Evolutionary conservation across 2,329 filamentous ascomycete species (phyloP).

Genomic region (Trichoderma atrobrunneum): DNA sequence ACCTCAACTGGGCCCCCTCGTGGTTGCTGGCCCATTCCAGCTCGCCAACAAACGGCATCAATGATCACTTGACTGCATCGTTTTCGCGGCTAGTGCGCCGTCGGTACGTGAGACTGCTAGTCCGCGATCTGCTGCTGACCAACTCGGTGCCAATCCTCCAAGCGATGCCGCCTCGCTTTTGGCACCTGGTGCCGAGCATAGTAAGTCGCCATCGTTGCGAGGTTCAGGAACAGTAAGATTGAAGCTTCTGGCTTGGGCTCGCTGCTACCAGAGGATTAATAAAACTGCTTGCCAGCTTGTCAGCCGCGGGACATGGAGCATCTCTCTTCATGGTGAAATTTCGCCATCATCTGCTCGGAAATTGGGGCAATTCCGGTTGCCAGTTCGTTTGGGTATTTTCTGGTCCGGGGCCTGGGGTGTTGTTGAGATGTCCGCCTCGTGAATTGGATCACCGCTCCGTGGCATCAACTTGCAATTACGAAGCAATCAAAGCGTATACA

Average conservation of each 20-base stretch:
- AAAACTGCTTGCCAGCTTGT: background rate
- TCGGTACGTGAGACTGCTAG: background rate
- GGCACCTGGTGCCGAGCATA: background rate
- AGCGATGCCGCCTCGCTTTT: background rate
- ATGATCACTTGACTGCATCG: conserved; percentile 20
- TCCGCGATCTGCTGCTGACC: conserved; percentile 13
- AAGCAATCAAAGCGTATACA: background rate
- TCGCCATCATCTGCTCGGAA: conserved; percentile 1
- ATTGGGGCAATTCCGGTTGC: background rate
- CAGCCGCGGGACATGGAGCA: background rate
- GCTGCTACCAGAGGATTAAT: background rate
- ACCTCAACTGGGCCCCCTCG: background rate
- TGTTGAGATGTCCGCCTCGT: background rate
- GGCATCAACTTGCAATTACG: background rate
- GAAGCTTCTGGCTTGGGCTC: background rate
- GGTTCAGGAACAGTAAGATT: background rate
- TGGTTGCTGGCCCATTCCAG: conserved; percentile 6
- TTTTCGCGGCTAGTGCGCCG: conserved; percentile 13
- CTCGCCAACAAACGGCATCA: background rate
- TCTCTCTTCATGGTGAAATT: conserved; percentile 1
- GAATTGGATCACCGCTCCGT: background rate
- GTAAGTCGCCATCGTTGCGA: background rate
- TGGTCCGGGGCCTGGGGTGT: background rate
- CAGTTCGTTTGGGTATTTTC: background rate
- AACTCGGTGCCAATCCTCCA: conserved; percentile 8